These are phyloP conservation scores for Peziza echinospora DNA, from an alignment of 495 filamentous ascomycete species.

Conservation along the genomic window DNA sequence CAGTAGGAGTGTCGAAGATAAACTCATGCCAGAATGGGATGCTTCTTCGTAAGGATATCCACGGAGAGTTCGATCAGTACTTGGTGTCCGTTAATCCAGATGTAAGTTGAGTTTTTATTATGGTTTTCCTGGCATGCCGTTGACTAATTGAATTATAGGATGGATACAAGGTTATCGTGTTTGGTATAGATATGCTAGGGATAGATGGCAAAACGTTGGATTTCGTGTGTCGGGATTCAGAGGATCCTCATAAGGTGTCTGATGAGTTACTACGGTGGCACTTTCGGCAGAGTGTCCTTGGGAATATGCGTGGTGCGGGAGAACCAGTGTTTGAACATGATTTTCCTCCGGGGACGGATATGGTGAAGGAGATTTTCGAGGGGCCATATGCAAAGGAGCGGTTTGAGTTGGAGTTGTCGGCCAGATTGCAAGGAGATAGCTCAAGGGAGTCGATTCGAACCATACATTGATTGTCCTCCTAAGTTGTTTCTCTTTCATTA, in stretches of 20 bases:
- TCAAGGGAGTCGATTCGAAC: too few species aligned
- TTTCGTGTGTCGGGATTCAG: slow-evolving; percentile 14
- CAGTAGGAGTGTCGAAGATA: slow-evolving; percentile 8
- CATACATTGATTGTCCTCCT: too few species aligned
- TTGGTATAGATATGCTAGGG: slow-evolving; percentile 11
- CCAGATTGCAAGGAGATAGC: slow-evolving; percentile 14
- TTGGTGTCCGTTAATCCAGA: slow-evolving; percentile 8
- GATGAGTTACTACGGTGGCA: slow-evolving; percentile 25
- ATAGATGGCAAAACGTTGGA: slow-evolving; percentile 21
- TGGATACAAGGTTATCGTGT: slow-evolving; percentile 21
- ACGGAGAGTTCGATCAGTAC: slow-evolving; percentile 13
- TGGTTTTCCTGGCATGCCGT: not conserved
- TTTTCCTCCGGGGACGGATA: slow-evolving; percentile 24
- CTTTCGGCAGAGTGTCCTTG: slow-evolving; percentile 23
- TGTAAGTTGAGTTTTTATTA: slow-evolving; percentile 1
- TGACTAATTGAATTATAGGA: slow-evolving; percentile 11
- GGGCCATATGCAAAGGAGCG: slow-evolving; percentile 19
- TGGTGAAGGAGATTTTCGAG: slow-evolving; percentile 21
- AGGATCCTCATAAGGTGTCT: slow-evolving; percentile 18
- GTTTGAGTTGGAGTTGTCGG: slow-evolving; percentile 23
- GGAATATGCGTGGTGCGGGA: slow-evolving; percentile 21
- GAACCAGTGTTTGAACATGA: slow-evolving; percentile 24
- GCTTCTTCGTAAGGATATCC: slow-evolving; percentile 7
- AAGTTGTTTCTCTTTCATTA: too few species aligned
- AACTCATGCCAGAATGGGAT: slow-evolving; percentile 15